These are phyloP conservation scores for Teunomyces funiuensis DNA, from an alignment of 805 yeast species.

Conservation along the genomic window DNA sequence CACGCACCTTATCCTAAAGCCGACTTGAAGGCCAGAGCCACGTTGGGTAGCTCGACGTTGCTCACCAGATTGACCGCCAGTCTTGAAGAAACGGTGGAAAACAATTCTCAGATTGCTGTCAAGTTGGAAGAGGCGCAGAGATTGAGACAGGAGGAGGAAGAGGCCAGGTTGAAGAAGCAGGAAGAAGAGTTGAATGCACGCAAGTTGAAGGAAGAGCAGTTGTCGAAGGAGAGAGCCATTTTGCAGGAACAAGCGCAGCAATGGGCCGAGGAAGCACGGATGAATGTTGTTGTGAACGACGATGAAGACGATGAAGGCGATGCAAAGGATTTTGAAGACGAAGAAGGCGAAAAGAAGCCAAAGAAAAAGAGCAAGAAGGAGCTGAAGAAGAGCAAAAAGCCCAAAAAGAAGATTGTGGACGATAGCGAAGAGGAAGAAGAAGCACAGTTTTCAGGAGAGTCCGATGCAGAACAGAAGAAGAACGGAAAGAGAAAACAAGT, in stretches of 20 bases:
- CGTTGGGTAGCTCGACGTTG: slow-evolving; percentile 76
- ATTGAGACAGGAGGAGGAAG: slow-evolving; percentile 57
- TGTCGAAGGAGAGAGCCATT: slow-evolving; percentile 45
- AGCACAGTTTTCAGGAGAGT: slow-evolving; percentile 1
- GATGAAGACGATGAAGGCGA: slow-evolving; percentile 30
- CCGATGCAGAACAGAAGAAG: slow-evolving; percentile 10
- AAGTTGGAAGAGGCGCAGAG: slow-evolving; percentile 75
- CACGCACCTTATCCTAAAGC: slow-evolving; percentile 76
- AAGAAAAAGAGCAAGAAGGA: slow-evolving; percentile 19
- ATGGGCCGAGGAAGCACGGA: slow-evolving; percentile 50
- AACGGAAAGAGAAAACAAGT: slow-evolving; percentile 26
- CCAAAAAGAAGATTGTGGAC: slow-evolving; percentile 31
- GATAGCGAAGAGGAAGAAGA: slow-evolving; percentile 30
- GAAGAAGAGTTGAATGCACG: slow-evolving; percentile 43
- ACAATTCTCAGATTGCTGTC: slow-evolving; percentile 54
- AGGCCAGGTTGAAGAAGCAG: slow-evolving; percentile 33
- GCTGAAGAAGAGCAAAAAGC: slow-evolving; percentile 17
- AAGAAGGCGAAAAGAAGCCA: slow-evolving; percentile 16
- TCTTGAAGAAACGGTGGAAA: slow-evolving; percentile 68
- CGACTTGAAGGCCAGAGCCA: slow-evolving; percentile 84
- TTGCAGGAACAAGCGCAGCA: slow-evolving; percentile 53
- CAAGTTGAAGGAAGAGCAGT: slow-evolving; percentile 46
- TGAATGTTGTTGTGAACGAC: slow-evolving; percentile 36
- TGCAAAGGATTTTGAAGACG: slow-evolving; percentile 7
- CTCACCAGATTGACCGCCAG: slow-evolving; percentile 68